A percentile compares a stretch with the other conserved stretches of the same genome.
These are phyloP conservation scores for Iris pallida DNA, from an alignment of 116 monocot genomes.

Conservation along the genomic window DNA sequence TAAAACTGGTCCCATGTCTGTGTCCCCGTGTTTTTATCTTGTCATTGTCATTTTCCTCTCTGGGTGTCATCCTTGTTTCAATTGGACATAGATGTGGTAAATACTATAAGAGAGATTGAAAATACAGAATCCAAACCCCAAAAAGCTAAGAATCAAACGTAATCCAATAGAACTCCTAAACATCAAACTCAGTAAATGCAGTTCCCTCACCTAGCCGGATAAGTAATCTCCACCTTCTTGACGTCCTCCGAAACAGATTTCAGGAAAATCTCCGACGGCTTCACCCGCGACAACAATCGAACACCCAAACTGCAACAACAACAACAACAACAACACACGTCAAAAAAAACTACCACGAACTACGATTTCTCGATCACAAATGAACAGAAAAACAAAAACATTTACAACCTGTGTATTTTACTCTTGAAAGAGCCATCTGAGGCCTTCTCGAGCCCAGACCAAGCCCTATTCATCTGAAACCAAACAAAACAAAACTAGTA, in stretches of 20 bases:
- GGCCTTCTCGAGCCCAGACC: conserved; percentile 66
- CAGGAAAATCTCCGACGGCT: conserved; percentile 82
- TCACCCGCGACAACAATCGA: conserved; percentile 67
- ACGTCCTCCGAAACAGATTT: conserved; percentile 81
- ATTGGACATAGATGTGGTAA: no score
- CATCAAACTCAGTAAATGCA: background rate
- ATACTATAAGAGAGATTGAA: no score
- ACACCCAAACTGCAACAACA: conserved; percentile 63
- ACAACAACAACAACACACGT: background rate
- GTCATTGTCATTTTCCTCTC: no score
- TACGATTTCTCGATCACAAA: background rate
- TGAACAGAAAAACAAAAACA: background rate
- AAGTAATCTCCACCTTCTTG: conserved; percentile 68
- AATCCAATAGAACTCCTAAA: no score
- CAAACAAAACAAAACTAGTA: conserved; percentile 5
- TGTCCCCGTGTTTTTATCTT: no score
- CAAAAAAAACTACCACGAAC: background rate
- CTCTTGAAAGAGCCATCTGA: conserved; percentile 70
- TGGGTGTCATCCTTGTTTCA: no score
- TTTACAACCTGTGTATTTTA: conserved; percentile 60
- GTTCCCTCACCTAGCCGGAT: conserved; percentile 56
- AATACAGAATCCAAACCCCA: no score
- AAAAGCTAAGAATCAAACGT: no score
- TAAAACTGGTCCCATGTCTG: no score
- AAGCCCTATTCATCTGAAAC: conserved; percentile 79